Base-by-base conservation (phyloP, 768 basidiomycete genomes). In the Pulveroboletus sp. region DNA sequence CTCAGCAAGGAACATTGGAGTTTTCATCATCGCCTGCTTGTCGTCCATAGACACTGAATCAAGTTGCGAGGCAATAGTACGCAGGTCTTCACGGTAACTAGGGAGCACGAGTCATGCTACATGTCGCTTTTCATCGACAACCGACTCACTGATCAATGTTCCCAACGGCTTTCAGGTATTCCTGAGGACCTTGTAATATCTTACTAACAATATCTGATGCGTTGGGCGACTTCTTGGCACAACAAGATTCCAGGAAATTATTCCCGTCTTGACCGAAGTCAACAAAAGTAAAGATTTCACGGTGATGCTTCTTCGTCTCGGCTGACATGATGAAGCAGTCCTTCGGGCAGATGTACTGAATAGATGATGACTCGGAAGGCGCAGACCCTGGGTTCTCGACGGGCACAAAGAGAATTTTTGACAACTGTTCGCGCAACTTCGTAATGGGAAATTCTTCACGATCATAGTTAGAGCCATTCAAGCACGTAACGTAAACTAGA, bases 11-110 rank as follows among this genome's bases (percentile, higher is more conserved):
- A 58, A 58, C 51, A 57, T 57, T 0, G 21, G n/a, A 14, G 47
- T 30, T 6, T 27, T 35, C 41, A 43, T 45, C 56, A 57, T 57
- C 0, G 14, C 24, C 26, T 33, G n/a, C 30, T 49, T 57, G 30
- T 58, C 51, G 3, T 38, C 47, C 21, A 21, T 3, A 21, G 21
- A 21, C 3, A 21, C 21, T 3, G 21, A 21, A 21, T 21, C 21
- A 21, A 57, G 31, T 28, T 35, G 32, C 0, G 46, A 57, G 18
- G 56, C 51, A 10, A 57, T 49, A 18, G 30, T 49, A 36, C 46
- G 37, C 56, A 57, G 26, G 37, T 57, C 56, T 11, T 43, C 51
- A 12, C 49, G 46, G n/a, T 57, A 57, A 30, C 56, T 57, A 26
- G 8, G 1, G 12, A 26, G 21, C 21, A 3, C 21, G 21, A 21